Evolutionary conservation across 2,329 filamentous ascomycete species (phyloP).

Genomic region (Aspergillus tamarii): DNA sequence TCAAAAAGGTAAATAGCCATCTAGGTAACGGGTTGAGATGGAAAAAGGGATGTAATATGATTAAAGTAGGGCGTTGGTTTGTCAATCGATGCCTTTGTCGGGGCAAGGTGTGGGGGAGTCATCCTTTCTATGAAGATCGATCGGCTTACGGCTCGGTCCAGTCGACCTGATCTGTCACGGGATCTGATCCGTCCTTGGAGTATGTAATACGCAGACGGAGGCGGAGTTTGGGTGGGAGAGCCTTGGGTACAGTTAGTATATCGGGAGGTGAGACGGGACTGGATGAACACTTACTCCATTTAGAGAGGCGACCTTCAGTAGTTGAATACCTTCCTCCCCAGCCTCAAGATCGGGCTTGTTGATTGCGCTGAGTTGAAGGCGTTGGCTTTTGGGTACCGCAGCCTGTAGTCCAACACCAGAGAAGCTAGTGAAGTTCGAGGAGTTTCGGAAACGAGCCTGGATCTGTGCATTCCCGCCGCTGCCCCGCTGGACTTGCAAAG

Average conservation of each 20-base stretch:
- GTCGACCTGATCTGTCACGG: slow-evolving; percentile 89
- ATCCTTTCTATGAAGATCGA: background rate
- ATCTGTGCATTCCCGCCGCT: slow-evolving; percentile 72
- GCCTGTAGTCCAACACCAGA: slow-evolving; percentile 84
- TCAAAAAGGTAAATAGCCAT: slow-evolving; percentile 8
- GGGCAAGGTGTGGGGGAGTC: slow-evolving; percentile 1
- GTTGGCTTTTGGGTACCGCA: slow-evolving; percentile 95
- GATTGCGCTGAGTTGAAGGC: slow-evolving; percentile 87
- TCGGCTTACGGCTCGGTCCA: slow-evolving; percentile 74
- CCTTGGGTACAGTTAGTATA: slow-evolving; percentile 54
- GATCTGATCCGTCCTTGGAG: slow-evolving; percentile 67
- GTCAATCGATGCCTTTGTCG: slow-evolving; percentile 1
- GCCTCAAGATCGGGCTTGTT: slow-evolving; percentile 75
- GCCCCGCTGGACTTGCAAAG: slow-evolving; percentile 81
- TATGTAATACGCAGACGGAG: slow-evolving; percentile 85
- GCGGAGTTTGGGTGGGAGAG: slow-evolving; percentile 69
- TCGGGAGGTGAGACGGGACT: slow-evolving; percentile 25
- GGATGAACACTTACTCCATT: slow-evolving; percentile 74
- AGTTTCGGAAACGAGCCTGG: slow-evolving; percentile 81
- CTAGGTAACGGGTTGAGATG: background rate
- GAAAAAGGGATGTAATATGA: background rate
- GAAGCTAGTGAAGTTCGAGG: slow-evolving; percentile 65
- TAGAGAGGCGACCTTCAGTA: slow-evolving; percentile 83
- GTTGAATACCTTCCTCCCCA: slow-evolving; percentile 82
- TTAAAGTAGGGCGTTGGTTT: slow-evolving; percentile 4